phyloP scores from a whole-genome alignment of 345 rosid genomes.

The Brassica juncea region DNA sequence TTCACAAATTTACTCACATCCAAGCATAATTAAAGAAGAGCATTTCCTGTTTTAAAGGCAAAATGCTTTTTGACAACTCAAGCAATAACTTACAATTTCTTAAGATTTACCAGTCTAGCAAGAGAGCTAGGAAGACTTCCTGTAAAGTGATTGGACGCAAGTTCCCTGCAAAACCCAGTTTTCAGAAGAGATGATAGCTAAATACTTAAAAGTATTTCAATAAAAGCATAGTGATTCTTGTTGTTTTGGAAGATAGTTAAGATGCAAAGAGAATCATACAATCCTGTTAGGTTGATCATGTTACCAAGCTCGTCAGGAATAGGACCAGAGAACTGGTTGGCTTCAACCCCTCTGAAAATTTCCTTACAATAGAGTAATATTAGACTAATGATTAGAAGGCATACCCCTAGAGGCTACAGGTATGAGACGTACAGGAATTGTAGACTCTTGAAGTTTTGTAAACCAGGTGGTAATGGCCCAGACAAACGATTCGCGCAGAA shows the following conservation, averaged over 20 bases:
- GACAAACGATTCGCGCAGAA: conserved; percentile 49
- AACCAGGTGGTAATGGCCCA: conserved; percentile 47
- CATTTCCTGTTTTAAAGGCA: neutral
- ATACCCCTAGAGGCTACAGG: neutral
- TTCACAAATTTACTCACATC: neutral
- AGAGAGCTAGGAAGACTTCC: conserved; percentile 46
- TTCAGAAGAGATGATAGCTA: neutral
- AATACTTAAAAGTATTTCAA: neutral
- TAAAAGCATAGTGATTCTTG: neutral
- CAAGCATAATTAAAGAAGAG: neutral
- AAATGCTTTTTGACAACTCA: too few species aligned
- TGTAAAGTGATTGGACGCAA: conserved; percentile 44
- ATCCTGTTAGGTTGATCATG: conserved; percentile 29
- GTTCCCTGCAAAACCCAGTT: conserved; percentile 33
- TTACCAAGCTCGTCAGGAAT: conserved; percentile 45
- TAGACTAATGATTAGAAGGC: neutral
- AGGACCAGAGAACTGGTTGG: conserved; percentile 53
- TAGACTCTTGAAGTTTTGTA: conserved; percentile 50
- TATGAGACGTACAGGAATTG: conserved; percentile 29
- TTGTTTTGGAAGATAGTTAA: neutral
- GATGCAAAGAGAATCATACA: conserved; percentile 44
- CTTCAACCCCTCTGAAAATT: conserved; percentile 51
- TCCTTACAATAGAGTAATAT: neutral
- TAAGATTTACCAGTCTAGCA: conserved; percentile 38
- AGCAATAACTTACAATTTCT: neutral